These are phyloP conservation scores for Colletotrichum spaethianum DNA, from an alignment of 2,329 filamentous ascomycete species.

Conservation along the genomic window DNA sequence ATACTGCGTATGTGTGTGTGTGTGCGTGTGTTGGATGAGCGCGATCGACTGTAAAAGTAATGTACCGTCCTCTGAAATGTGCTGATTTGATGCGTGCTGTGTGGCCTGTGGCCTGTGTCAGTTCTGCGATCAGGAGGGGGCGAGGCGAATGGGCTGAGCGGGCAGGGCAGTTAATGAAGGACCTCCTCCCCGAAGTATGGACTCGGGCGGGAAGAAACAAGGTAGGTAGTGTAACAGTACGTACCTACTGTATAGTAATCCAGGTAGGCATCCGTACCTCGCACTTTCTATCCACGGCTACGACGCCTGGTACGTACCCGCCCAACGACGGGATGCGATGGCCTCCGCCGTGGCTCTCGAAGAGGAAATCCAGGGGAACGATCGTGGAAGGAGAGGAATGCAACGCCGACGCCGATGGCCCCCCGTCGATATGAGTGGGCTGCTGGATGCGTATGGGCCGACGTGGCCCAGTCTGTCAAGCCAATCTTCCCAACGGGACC, in stretches of 20 bases:
- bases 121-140: no score
- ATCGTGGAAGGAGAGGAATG: conserved; percentile 16
- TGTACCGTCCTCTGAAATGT: no score
- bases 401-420: neutral
- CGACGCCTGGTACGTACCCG: neutral
- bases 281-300: neutral
- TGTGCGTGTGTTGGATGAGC: no score
- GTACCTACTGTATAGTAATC: no score
- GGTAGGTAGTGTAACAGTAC: no score
- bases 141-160: neutral
- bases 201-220: no score
- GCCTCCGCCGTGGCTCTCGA: neutral
- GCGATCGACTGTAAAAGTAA: no score
- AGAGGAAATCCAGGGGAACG: conserved; percentile 30
- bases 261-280: no score
- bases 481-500: no score
- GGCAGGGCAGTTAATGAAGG: neutral
- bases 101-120: no score
- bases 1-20: no score
- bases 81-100: neutral
- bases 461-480: neutral
- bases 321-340: neutral
- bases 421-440: neutral
- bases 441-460: no score
- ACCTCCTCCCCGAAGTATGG: neutral